These are phyloP conservation scores for Tolypocladium pustulatum DNA, from an alignment of 2,329 filamentous ascomycete species.

Conservation along the genomic window DNA sequence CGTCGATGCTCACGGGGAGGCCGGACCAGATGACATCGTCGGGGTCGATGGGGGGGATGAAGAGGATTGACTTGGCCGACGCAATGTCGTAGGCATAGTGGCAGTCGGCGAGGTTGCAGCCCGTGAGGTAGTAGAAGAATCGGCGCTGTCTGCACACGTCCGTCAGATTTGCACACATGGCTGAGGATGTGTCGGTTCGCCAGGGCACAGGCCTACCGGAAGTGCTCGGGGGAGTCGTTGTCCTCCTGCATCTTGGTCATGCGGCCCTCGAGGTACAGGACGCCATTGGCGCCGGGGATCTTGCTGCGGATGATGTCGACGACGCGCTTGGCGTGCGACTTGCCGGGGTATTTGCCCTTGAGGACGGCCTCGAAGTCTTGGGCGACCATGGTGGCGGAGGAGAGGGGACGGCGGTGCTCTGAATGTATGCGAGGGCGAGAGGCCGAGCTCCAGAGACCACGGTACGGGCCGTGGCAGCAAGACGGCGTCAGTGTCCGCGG, in stretches of 20 bases:
- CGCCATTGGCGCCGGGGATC: constrained; percentile 51
- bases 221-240: constrained; percentile 72
- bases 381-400: constrained; percentile 19
- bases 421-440: not conserved
- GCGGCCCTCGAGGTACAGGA: constrained; percentile 83
- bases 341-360: constrained; percentile 66
- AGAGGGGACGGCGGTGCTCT: not conserved
- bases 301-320: constrained; percentile 64
- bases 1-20: constrained; percentile 64
- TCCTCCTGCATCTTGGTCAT: constrained; percentile 77
- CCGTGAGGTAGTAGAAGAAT: constrained; percentile 90
- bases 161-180: not conserved
- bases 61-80: constrained; percentile 66
- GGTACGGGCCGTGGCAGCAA: not conserved
- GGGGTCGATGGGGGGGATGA: constrained; percentile 82
- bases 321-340: constrained; percentile 77
- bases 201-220: constrained; percentile 45
- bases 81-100: constrained; percentile 73
- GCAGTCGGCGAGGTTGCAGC: constrained; percentile 70
- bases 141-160: constrained; percentile 59
- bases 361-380: constrained; percentile 41
- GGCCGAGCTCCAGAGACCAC: not conserved
- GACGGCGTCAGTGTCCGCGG: not conserved
- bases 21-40: constrained; percentile 91
- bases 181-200: not conserved